Evolutionary conservation across 2,329 filamentous ascomycete genomes (phyloP), one percentile per base, ranked within the genome.

Genomic region (Apiospora sp.): DNA sequence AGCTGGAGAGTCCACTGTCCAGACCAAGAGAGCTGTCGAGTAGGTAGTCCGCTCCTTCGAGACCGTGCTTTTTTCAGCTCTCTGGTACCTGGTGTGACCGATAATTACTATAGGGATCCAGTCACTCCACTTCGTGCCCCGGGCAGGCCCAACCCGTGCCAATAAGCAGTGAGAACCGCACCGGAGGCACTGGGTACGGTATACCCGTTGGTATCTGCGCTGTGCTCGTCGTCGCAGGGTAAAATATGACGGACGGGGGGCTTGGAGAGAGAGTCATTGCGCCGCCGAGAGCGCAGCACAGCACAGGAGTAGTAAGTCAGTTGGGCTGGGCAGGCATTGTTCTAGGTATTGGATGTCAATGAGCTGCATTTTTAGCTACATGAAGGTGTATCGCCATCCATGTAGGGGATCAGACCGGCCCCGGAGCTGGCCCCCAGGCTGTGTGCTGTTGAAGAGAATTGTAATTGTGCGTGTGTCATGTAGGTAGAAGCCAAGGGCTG

Each of bases 81-180:
- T n/a, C 30, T 41, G n/a, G 54, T 64, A 64, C 30, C 34, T 41
- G 30, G 54, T 61, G 30, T 61, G 16, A 61, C 30, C 30, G 27
- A 61, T 24, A 24, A 64, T 64, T 64, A 64, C 24, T 64, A 64
- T 64, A 64, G 58, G 58, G 58, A 64, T 64, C 58, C 58, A 64
- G 34, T 24, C 19, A 19, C 7, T 41, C 58, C 58, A 64, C 58
- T 41, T 14, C 22, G 34, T 64, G 58, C 34, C 13, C 58, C 30
- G 58, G 58, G 19, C 58, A 30, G 58, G n/a, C 34, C 34, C 58
- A 64, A 64, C 34, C 58, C 58, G 58, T 64, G 22, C 58, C 58
- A 64, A 64, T 64, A 34, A 64, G 10, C 19, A n/a, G n/a, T 34
- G 34, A 64, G 58, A 41, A 41, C 34, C 58, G 10, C 30, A 41